phyloP scores from a whole-genome alignment of 495 filamentous ascomycete species.

The Acidiella bohemica region DNA sequence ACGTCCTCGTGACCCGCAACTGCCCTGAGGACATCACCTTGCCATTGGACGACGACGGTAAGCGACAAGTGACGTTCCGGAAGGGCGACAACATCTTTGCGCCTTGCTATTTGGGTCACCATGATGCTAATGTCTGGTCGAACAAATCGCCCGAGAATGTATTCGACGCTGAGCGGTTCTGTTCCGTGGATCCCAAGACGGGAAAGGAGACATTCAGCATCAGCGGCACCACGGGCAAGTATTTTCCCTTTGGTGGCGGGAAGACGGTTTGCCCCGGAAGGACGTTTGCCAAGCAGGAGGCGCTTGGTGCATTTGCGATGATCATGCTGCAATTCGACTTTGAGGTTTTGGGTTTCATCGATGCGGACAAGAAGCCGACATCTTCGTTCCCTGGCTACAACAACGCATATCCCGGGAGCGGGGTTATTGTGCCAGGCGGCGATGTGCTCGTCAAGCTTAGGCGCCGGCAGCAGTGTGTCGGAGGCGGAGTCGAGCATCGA shows the following conservation, averaged over 20 bases:
- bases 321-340: slow-evolving; percentile 18
- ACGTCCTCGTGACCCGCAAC: slow-evolving; percentile 20
- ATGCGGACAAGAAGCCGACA: slow-evolving; percentile 12
- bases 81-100: slow-evolving; percentile 20
- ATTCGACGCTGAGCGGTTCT: slow-evolving; percentile 19
- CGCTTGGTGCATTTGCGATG: slow-evolving; percentile 11
- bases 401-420: slow-evolving; percentile 10
- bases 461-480: no score
- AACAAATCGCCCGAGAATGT: slow-evolving; percentile 3
- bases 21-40: slow-evolving; percentile 10
- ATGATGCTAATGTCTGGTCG: slow-evolving; percentile 11
- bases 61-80: slow-evolving; percentile 2
- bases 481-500: no score
- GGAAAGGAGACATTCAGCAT: slow-evolving; percentile 15
- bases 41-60: slow-evolving; percentile 17
- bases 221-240: slow-evolving; percentile 11
- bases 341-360: slow-evolving; percentile 14
- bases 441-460: slow-evolving; percentile 17
- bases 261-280: slow-evolving; percentile 13
- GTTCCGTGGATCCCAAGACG: slow-evolving; percentile 7
- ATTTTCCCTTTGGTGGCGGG: slow-evolving; percentile 20
- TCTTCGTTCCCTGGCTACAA: slow-evolving; percentile 8
- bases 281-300: slow-evolving; percentile 19
- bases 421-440: slow-evolving; percentile 13
- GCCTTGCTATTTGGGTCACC: slow-evolving; percentile 20